Conservation (phyloP, 2,329 filamentous ascomycete species). For the Albophoma yamanashiensis region DNA sequence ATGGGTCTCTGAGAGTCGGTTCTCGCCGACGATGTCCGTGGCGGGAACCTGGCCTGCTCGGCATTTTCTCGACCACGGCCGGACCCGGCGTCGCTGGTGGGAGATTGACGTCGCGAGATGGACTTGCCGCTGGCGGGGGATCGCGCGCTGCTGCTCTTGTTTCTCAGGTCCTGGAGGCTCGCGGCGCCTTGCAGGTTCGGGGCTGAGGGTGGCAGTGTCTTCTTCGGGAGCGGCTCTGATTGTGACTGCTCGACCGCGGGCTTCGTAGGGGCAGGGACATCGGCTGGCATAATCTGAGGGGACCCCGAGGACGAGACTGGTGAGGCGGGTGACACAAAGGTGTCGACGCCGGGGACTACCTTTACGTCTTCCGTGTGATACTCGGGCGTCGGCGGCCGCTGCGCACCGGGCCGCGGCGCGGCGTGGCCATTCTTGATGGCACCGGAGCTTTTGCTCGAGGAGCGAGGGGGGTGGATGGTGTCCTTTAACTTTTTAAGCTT, state of each 20-base stretch:
- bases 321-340: conserved; percentile 30
- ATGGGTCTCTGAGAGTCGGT: conserved; percentile 8
- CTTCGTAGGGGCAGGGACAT: conserved; percentile 5
- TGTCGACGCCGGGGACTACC: conserved; percentile 20
- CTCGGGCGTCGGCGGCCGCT: conserved; percentile 37
- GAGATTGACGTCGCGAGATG: conserved; percentile 1
- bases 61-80: conserved; percentile 7
- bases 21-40: conserved; percentile 20
- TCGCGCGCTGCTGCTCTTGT: background rate
- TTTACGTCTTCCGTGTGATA: conserved; percentile 33
- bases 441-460: background rate
- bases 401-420: conserved; percentile 9
- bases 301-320: conserved; percentile 33
- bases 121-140: background rate
- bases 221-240: conserved; percentile 12
- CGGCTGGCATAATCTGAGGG: conserved; percentile 9
- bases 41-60: conserved; percentile 16
- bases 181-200: conserved; percentile 12
- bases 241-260: conserved; percentile 6
- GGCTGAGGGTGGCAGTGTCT: conserved; percentile 12
- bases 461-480: conserved; percentile 3
- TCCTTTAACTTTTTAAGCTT: conserved; percentile 20
- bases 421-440: background rate
- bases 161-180: conserved; percentile 11
- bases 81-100: conserved; percentile 11